phyloP scores from a whole-genome alignment of 148 eudicot genomes.

The Amaranthus hypochondriacus region DNA sequence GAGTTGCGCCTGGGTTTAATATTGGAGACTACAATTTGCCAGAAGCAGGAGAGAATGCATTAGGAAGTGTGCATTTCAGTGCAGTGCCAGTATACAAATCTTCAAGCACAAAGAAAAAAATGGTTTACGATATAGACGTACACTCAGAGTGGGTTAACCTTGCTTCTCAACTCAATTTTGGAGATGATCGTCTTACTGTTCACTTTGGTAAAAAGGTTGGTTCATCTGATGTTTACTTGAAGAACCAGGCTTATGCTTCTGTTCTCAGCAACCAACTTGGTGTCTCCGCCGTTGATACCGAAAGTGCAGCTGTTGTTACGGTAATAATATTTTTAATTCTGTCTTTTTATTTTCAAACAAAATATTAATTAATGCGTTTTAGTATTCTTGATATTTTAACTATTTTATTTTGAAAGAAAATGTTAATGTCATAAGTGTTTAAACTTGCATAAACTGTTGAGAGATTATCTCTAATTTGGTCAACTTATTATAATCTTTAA shows the following conservation, averaged over 20 bases:
- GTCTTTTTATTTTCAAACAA: background rate
- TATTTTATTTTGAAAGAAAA: background rate
- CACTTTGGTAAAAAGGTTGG: slow-evolving; percentile 18
- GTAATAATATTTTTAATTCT: background rate
- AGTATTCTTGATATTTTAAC: no score
- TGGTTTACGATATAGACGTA: background rate
- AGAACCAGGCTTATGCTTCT: slow-evolving; percentile 12
- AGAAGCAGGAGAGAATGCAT: slow-evolving; percentile 13
- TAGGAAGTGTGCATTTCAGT: background rate
- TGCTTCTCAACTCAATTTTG: slow-evolving; percentile 14
- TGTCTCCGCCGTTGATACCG: slow-evolving; percentile 16
- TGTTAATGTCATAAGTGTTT: background rate
- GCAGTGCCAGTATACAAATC: background rate
- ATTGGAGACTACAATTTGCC: slow-evolving; percentile 27
- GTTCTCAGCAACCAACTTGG: slow-evolving; percentile 14
- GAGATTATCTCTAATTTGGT: no score
- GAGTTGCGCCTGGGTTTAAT: background rate
- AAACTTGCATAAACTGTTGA: no score
- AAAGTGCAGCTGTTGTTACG: slow-evolving; percentile 25
- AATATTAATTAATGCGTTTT: no score
- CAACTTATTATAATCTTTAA: no score
- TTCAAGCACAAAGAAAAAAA: slow-evolving; percentile 6
- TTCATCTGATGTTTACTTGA: slow-evolving; percentile 18
- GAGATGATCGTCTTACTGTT: slow-evolving; percentile 9
- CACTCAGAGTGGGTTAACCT: slow-evolving; percentile 15